phyloP scores from a whole-genome alignment of 352 stramenopile species.

The Globisporangium canariense region DNA sequence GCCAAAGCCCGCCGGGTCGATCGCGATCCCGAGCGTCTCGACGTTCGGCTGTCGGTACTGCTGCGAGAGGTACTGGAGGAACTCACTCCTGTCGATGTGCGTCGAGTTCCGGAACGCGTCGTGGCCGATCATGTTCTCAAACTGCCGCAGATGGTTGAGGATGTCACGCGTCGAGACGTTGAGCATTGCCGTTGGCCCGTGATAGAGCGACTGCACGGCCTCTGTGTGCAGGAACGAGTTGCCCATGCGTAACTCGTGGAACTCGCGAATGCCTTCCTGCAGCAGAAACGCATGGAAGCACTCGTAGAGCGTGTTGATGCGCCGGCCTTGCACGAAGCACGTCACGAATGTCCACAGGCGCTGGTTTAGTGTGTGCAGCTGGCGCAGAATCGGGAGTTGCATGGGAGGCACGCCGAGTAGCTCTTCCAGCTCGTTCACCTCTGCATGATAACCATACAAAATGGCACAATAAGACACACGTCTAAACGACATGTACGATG shows the following conservation, averaged over 20 bases:
- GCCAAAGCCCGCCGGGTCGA: conserved; percentile 65
- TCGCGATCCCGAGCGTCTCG: conserved; percentile 59
- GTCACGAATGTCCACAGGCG: conserved; percentile 80
- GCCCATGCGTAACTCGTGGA: conserved; percentile 66
- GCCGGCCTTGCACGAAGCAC: conserved; percentile 68
- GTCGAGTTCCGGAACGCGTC: conserved; percentile 59
- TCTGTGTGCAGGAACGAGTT: conserved; percentile 80
- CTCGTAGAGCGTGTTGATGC: conserved; percentile 72
- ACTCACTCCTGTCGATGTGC: conserved; percentile 63
- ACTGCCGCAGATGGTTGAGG: conserved; percentile 59
- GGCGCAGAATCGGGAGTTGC: conserved; percentile 45
- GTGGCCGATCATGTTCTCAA: conserved; percentile 56
- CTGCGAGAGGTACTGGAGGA: conserved; percentile 68
- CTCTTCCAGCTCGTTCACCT: conserved; percentile 49
- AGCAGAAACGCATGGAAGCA: conserved; percentile 63
- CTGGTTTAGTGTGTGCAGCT: conserved; percentile 66
- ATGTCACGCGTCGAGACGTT: conserved; percentile 67
- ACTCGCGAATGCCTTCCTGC: conserved; percentile 62
- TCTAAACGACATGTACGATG: not conserved
- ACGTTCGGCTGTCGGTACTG: conserved; percentile 60
- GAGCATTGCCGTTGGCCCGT: conserved; percentile 37
- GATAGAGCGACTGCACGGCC: conserved; percentile 73
- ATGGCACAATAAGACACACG: not conserved
- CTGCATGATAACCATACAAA: conserved; percentile 17
- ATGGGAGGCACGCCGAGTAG: conserved; percentile 38